Base-by-base conservation (phyloP, 2,329 filamentous ascomycete species). In the Diaporthe citri region DNA sequence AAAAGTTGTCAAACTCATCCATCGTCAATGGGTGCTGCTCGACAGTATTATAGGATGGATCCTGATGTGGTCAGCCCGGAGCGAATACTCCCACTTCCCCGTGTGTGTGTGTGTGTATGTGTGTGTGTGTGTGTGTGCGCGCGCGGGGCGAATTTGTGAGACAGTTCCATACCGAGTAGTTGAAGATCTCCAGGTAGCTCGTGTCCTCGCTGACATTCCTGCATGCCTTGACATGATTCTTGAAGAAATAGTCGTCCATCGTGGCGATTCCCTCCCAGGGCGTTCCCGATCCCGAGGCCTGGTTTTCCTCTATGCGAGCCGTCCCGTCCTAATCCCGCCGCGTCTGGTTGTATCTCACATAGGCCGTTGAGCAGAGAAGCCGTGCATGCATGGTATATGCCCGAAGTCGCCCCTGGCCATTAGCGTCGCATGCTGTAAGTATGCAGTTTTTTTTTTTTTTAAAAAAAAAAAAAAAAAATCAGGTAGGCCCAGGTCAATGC, bases 241-340 rank as follows among this genome's bases (percentile, higher is more conserved):
- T 83, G 78, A 91, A 91, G 82, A 91, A 86, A 80, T 90, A 91
- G 78, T 91, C 88, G 80, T 91, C 90, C 90, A 91, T 91, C 36
- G 55, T 69, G 73, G 36, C 36, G 46, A 20, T 17, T 17, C 15
- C 56, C 15, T 31, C 31, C 31, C 20, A 31, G 60, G 20, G 43
- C 12, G 41, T 36, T 22, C 41, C 59, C 59, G 15, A 31, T 17
- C 3, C 15, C 59, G 34, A 39, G n/a, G 25, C 34, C 25, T 39
- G 64, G 15, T 17, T 25, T 25, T 52, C 51, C 56, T 64, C 36
- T 55, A 31, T 55, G 48, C 48, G 64, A 69, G 46, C 64, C 64
- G 64, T 69, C 48, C 64, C 64, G 62, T 51, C n/a, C 43, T 51
- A n/a, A n/a, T 36, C 62, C 43, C 62, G 62, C 43, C 28, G 43